A percentile compares a stretch with the other conserved stretches of the same genome.
phyloP scores from a whole-genome alignment of 2,329 filamentous ascomycete genomes.

The Knoxdaviesia capensis region DNA sequence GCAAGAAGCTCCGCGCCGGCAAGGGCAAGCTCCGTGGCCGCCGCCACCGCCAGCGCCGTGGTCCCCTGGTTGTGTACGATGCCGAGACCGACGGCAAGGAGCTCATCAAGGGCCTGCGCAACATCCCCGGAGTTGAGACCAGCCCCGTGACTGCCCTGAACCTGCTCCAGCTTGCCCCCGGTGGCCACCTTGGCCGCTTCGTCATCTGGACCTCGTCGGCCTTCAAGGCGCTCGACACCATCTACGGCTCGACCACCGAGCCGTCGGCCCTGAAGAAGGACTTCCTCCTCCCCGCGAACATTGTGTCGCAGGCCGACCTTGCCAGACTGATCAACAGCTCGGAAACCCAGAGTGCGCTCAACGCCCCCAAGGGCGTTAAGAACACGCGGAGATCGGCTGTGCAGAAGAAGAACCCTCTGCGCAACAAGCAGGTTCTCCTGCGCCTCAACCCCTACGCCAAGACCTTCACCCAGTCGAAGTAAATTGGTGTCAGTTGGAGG shows the following conservation, averaged over 20 bases:
- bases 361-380: conserved; percentile 75
- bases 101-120: conserved; percentile 88
- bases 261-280: conserved; percentile 94
- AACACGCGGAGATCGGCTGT: conserved; percentile 76
- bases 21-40: conserved; percentile 98
- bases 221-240: conserved; percentile 87
- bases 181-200: conserved; percentile 97
- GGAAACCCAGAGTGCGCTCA: conserved; percentile 91
- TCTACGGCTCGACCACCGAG: conserved; percentile 87
- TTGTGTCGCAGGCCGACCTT: conserved; percentile 87
- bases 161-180: conserved; percentile 96
- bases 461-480: conserved; percentile 53
- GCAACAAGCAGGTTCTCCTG: conserved; percentile 97
- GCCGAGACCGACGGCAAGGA: conserved; percentile 89
- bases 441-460: conserved; percentile 96
- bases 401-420: conserved; percentile 99
- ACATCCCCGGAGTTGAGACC: conserved; percentile 96
- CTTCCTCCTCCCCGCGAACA: conserved; percentile 86
- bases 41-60: conserved; percentile 92
- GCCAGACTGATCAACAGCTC: conserved; percentile 97
- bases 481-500: conserved; percentile 2
- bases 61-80: conserved; percentile 95
- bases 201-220: conserved; percentile 96
- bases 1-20: conserved; percentile 91
- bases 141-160: conserved; percentile 85